These are phyloP conservation scores for Russula vinacea DNA, from an alignment of 768 basidiomycete genomes.

Conservation along the genomic window DNA sequence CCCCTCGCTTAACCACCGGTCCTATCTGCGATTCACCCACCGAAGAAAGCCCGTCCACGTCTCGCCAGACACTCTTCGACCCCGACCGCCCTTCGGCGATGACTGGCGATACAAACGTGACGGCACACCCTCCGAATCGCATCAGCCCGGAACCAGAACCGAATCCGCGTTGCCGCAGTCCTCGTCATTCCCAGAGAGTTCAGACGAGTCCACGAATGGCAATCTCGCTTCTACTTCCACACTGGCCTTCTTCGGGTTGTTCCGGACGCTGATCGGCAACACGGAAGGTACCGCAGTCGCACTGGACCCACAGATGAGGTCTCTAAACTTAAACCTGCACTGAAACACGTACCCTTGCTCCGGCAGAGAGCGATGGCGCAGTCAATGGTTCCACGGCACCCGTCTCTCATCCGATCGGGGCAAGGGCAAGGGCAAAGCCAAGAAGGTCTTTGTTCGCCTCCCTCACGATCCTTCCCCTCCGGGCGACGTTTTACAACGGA, in stretches of 20 bases:
- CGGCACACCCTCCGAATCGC: conserved; percentile 35
- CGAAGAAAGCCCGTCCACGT: conserved; percentile 1
- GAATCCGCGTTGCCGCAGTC: conserved; percentile 20
- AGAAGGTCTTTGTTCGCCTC: conserved; percentile 17
- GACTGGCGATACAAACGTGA: conserved; percentile 35
- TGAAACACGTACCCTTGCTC: conserved; percentile 9
- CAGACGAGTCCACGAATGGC: background rate
- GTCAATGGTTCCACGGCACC: background rate
- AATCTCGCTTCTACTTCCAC: conserved; percentile 10
- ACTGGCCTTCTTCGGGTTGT: conserved; percentile 14
- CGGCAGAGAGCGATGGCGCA: conserved; percentile 9
- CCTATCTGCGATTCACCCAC: background rate
- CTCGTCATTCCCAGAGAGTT: conserved; percentile 14
- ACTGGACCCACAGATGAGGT: background rate
- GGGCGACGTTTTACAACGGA: conserved; percentile 61
- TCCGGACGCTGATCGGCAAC: background rate
- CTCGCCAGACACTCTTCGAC: background rate
- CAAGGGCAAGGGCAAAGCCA: conserved; percentile 32
- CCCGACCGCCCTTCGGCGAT: conserved; percentile 22
- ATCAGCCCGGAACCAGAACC: conserved; percentile 31
- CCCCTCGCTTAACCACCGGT: conserved; percentile 11
- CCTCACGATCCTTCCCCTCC: conserved; percentile 45
- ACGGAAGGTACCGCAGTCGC: background rate
- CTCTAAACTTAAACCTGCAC: conserved; percentile 11
- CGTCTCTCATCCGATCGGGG: conserved; percentile 24